phyloP scores from a whole-genome alignment of 352 stramenopile genomes.

The Pythium biforme region DNA sequence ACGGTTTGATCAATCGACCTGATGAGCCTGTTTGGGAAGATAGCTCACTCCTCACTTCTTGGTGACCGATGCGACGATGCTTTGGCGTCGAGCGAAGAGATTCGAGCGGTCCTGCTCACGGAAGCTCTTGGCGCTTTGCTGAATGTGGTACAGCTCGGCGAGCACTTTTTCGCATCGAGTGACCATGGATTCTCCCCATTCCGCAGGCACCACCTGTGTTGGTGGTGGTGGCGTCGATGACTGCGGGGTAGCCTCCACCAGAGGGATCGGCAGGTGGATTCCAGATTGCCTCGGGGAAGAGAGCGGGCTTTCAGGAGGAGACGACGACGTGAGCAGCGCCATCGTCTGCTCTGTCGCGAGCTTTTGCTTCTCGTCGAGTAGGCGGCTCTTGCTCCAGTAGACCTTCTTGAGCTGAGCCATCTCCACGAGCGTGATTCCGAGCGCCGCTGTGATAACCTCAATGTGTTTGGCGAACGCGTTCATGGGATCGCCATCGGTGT shows the following conservation, averaged over 20 bases:
- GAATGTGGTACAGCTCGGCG: conserved; percentile 41
- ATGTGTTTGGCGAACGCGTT: conserved; percentile 71
- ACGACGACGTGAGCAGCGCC: background rate
- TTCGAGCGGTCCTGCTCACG: background rate
- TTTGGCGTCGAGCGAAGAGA: background rate
- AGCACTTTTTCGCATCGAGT: conserved; percentile 43
- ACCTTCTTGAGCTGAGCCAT: conserved; percentile 59
- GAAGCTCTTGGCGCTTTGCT: conserved; percentile 30
- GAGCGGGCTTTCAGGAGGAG: background rate
- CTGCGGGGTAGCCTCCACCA: background rate
- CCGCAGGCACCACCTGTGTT: background rate
- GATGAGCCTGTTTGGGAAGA: background rate
- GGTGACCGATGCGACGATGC: background rate
- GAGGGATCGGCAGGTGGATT: background rate
- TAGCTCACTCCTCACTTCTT: background rate
- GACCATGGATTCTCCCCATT: conserved; percentile 37
- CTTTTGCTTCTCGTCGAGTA: conserved; percentile 25
- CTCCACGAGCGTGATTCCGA: conserved; percentile 54
- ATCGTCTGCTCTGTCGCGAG: background rate
- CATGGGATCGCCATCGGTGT: conserved; percentile 65
- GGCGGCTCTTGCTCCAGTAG: conserved; percentile 33
- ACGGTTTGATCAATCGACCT: background rate
- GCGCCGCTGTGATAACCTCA: conserved; percentile 63
- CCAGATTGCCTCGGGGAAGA: background rate
- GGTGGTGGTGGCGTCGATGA: background rate